phyloP scores from a whole-genome alignment of 176 grass and related monocot genomes.

The Eragrostis nindensis region DNA sequence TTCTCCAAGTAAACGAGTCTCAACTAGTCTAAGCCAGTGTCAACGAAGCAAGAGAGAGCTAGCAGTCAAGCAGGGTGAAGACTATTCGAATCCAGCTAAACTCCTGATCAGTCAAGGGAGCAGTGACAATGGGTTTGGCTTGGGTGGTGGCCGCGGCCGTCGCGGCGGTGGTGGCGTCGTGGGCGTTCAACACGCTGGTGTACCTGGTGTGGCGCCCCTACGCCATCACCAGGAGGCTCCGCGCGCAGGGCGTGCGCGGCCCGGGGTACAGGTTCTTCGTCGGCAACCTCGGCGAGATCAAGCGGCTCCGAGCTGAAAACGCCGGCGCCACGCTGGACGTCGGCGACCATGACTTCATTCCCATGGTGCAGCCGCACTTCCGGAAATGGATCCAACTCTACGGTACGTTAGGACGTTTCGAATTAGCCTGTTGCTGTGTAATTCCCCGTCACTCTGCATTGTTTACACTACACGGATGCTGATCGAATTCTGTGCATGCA shows the following conservation, averaged over 20 bases:
- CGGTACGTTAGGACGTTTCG: neutral
- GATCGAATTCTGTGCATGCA: neutral
- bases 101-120: no score
- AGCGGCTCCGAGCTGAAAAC: constrained; percentile 27
- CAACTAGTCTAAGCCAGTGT: neutral
- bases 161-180: constrained; percentile 10
- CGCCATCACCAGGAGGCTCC: constrained; percentile 17
- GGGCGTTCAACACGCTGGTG: constrained; percentile 44
- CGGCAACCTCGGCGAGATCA: constrained; percentile 56
- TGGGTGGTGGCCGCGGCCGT: constrained; percentile 30
- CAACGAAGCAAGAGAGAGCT: neutral
- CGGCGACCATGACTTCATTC: constrained; percentile 47
- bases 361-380: constrained; percentile 54
- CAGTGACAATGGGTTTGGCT: neutral
- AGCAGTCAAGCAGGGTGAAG: neutral
- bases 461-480: neutral
- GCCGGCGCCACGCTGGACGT: constrained; percentile 25
- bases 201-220: constrained; percentile 51
- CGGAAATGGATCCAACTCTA: constrained; percentile 52
- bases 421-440: no score
- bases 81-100: neutral
- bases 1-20: neutral
- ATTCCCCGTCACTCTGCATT: no score
- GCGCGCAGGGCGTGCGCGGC: constrained; percentile 53
- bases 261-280: constrained; percentile 48